phyloP scores from a whole-genome alignment of 2,329 filamentous ascomycete species.

The Trichoderma citrinoviride region DNA sequence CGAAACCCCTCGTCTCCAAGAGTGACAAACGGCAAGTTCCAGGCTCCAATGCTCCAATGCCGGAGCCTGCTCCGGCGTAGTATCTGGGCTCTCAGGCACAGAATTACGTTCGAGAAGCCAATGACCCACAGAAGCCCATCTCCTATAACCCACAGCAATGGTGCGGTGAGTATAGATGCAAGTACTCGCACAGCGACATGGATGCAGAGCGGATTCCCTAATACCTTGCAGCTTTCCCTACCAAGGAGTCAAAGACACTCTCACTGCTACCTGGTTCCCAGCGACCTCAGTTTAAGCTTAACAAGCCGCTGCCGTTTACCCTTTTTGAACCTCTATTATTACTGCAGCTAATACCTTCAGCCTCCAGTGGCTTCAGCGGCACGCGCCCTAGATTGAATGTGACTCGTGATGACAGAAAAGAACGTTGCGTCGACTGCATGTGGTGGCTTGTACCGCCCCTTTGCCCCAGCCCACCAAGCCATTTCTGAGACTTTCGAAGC shows the following conservation, averaged over 20 bases:
- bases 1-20: not conserved
- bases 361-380: not conserved
- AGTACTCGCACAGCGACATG: not conserved
- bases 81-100: not conserved
- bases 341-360: not conserved
- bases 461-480: not conserved
- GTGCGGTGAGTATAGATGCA: not conserved
- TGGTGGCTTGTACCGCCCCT: constrained; percentile 6
- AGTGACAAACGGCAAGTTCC: not conserved
- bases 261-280: not conserved
- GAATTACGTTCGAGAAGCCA: not conserved
- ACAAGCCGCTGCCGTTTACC: not conserved
- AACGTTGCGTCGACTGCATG: not conserved
- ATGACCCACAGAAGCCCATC: not conserved
- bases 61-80: not conserved
- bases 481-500: not conserved
- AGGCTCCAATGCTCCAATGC: not conserved
- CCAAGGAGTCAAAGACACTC: not conserved
- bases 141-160: not conserved
- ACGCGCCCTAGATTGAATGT: not conserved
- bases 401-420: not conserved
- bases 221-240: not conserved
- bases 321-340: not conserved
- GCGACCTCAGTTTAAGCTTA: constrained; percentile 5
- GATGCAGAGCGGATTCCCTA: not conserved